These are phyloP conservation scores for Metrosideros polymorpha DNA, from an alignment of 441 rosid species.

Conservation along the genomic window DNA sequence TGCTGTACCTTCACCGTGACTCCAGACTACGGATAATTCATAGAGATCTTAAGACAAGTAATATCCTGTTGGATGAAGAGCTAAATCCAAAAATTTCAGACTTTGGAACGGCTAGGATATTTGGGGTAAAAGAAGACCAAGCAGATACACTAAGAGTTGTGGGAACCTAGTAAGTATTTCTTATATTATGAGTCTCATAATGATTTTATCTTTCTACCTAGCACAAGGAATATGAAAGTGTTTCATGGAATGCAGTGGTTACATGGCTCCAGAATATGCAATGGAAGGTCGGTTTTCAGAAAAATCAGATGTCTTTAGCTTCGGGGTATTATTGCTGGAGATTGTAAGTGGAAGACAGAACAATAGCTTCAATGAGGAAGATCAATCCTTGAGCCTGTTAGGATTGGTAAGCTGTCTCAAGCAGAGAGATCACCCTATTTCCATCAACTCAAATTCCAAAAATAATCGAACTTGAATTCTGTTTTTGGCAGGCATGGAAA, in stretches of 20 bases:
- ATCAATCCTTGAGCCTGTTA: slow-evolving; percentile 22
- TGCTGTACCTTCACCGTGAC: not conserved
- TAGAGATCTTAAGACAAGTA: not conserved
- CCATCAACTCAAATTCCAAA: not conserved
- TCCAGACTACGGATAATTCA: not conserved
- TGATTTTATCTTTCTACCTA: not conserved
- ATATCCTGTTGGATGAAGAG: not conserved
- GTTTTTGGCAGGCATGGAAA: slow-evolving; percentile 46
- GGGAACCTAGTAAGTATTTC: not conserved
- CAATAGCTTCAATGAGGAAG: slow-evolving; percentile 25
- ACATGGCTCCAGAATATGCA: not conserved
- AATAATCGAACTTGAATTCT: not conserved
- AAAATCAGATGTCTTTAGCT: slow-evolving; percentile 12
- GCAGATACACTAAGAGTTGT: not conserved
- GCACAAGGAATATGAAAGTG: not conserved
- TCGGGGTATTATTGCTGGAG: slow-evolving; percentile 3
- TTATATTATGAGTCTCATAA: not conserved
- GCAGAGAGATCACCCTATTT: not conserved
- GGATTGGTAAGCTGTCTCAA: slow-evolving; percentile 31
- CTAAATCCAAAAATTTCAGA: not conserved
- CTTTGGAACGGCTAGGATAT: not conserved
- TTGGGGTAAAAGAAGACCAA: not conserved
- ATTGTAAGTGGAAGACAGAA: slow-evolving; percentile 9
- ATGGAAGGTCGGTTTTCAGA: not conserved
- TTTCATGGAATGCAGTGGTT: not conserved